Conservation (phyloP, 176 grass and related monocot species). For the Carex kokanica region DNA sequence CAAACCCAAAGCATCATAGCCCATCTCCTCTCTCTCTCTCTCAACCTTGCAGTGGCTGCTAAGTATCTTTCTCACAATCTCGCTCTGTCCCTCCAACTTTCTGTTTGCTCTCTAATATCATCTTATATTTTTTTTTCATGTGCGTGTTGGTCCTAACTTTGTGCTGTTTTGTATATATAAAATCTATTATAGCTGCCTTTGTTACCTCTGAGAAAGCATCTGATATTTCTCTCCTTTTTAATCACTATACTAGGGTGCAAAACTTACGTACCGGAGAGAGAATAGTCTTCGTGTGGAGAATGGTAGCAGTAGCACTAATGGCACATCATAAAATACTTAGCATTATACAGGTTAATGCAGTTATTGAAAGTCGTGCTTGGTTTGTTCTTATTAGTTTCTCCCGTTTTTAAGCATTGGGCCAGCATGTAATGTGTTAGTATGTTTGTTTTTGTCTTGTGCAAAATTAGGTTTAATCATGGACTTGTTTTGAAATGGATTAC, state of each 20-base stretch:
- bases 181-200: neutral
- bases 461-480: neutral
- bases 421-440: neutral
- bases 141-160: neutral
- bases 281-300: constrained; percentile 72
- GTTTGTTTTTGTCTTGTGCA: neutral
- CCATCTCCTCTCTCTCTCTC: too few species aligned
- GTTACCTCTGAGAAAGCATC: neutral
- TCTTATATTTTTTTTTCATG: neutral
- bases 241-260: constrained; percentile 51
- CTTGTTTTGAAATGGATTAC: neutral
- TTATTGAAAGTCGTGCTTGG: neutral
- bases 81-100: neutral
- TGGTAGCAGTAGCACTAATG: neutral
- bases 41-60: too few species aligned
- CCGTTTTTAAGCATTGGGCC: neutral
- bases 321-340: constrained; percentile 9
- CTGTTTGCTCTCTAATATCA: neutral
- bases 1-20: too few species aligned
- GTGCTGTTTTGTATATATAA: neutral
- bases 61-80: too few species aligned
- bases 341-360: neutral
- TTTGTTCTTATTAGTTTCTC: neutral
- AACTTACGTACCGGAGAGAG: constrained; percentile 60
- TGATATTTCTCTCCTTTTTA: constrained; percentile 7